A percentile compares a stretch with the other conserved stretches of the same genome.
These are phyloP conservation scores for Aschersonia sp. DNA, from an alignment of 2,329 filamentous ascomycete genomes.

Conservation along the genomic window DNA sequence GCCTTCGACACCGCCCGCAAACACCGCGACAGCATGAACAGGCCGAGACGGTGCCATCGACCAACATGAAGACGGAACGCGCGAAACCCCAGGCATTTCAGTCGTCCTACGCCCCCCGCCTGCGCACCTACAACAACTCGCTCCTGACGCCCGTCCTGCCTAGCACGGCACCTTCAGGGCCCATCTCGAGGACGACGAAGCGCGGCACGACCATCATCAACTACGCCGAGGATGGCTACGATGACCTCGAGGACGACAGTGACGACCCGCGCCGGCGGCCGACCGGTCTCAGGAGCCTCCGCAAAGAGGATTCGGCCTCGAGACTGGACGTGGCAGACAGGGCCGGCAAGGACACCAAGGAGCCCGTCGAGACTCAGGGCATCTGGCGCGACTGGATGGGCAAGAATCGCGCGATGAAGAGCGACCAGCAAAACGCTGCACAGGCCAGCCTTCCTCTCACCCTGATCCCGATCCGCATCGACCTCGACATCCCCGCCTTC, in stretches of 20 bases:
- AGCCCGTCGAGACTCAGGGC: conserved; percentile 72
- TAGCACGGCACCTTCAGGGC: conserved; percentile 42
- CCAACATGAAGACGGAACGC: conserved; percentile 29
- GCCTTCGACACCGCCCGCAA: neutral
- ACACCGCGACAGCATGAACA: conserved; percentile 14
- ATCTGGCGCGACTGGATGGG: conserved; percentile 96
- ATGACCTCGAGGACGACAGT: conserved; percentile 60
- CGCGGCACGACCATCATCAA: conserved; percentile 93
- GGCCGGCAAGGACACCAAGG: conserved; percentile 65
- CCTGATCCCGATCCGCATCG: conserved; percentile 89
- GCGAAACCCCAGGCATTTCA: conserved; percentile 68
- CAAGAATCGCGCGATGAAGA: conserved; percentile 42
- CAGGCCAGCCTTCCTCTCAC: conserved; percentile 72
- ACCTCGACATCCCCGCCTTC: conserved; percentile 77
- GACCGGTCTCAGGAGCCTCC: conserved; percentile 69
- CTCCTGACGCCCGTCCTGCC: conserved; percentile 75
- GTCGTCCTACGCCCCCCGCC: conserved; percentile 78
- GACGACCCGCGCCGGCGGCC: conserved; percentile 64
- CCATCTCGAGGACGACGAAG: conserved; percentile 77
- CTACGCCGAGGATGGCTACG: conserved; percentile 92
- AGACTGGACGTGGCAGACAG: conserved; percentile 55
- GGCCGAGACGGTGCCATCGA: conserved; percentile 9
- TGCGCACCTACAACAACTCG: conserved; percentile 84
- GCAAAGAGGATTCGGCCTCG: conserved; percentile 55
- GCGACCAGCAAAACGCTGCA: conserved; percentile 45